Evolutionary conservation across 2,329 filamentous ascomycete genomes (phyloP), one percentile per base, ranked within the genome.

Genomic region (Cladophialophora carrionii): DNA sequence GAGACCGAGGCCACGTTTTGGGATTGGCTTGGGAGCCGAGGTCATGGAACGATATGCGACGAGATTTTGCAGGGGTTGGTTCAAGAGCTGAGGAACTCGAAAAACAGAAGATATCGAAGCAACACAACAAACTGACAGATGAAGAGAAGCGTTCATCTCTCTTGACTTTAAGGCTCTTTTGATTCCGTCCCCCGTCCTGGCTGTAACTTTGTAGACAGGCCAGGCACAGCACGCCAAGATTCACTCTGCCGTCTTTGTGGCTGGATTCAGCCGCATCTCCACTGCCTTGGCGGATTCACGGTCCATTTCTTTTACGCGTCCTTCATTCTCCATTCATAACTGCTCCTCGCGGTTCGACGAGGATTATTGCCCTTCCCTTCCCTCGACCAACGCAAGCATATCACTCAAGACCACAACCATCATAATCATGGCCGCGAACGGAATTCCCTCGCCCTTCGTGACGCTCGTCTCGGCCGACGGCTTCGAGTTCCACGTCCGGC

Each of bases 401-500:
- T 10, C 46, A 20, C 52, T 14, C 37, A 43, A n/a, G 17, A 43
- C 37, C 34, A 20, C 17, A 7, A 4, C 5, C 17, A n/a, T n/a
- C 17, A 2, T 43, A 43, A 8, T 7, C 24, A 65, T 65, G 67
- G 62, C 67, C 31, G 32, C 51, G 37, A 69, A 65, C 49, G 62
- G 56, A 29, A 34, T 51, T 20, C 52, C 55, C 1, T 57, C 69
- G 26, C 83, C 87, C 66, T 89, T 84, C 72, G 85, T 90, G 60
- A 88, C 87, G 0, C 79, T 90, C 5, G 80, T 88, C 24, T 88
- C 87, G 1, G 82, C 80, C 63, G 87, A 90, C 73, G 86, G 83
- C 57, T 89, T 85, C 73, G 85, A 88, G 68, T 89, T 88, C 75
- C 80, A 88, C 67, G 75, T 90, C 49, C 81, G 84, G 24, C 83